A percentile compares a stretch with the other conserved stretches of the same genome.
Evolutionary conservation across 2,329 filamentous ascomycete species (phyloP).

Genomic region (Aspergillus transmontanensis): DNA sequence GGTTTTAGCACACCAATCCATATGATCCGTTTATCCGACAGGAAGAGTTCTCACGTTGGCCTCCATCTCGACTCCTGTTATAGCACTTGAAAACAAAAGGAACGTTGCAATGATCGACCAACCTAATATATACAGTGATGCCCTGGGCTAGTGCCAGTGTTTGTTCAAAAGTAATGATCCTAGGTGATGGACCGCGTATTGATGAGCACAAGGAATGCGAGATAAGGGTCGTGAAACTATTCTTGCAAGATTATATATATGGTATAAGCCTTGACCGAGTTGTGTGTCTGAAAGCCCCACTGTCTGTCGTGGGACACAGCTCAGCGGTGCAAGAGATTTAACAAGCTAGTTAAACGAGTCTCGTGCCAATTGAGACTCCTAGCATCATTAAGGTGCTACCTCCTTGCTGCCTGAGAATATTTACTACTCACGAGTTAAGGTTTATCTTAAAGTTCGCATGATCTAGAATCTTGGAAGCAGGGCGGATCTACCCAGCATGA

Average conservation of each 20-base stretch:
- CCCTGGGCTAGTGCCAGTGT: background rate
- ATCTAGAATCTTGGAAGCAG: background rate
- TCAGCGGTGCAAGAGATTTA: too few relatives aligned
- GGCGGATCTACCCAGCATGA: background rate
- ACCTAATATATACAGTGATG: background rate
- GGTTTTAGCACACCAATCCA: background rate
- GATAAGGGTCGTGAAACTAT: background rate
- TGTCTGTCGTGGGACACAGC: background rate
- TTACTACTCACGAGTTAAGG: background rate
- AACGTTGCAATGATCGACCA: background rate
- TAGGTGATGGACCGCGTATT: background rate
- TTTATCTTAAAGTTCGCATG: background rate
- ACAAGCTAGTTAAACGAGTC: background rate
- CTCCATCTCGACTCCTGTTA: background rate
- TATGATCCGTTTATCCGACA: background rate
- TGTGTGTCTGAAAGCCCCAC: background rate
- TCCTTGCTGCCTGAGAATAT: background rate
- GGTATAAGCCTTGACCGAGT: background rate
- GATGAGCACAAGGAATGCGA: background rate
- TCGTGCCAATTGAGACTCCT: background rate
- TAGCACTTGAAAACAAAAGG: background rate
- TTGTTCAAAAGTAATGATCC: background rate
- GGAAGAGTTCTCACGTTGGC: background rate
- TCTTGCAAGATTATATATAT: background rate
- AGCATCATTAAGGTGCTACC: background rate